Evolutionary conservation across 805 yeast species (phyloP), one percentile per base, ranked within the genome.

Genomic region (Metschnikowia orientalis): DNA sequence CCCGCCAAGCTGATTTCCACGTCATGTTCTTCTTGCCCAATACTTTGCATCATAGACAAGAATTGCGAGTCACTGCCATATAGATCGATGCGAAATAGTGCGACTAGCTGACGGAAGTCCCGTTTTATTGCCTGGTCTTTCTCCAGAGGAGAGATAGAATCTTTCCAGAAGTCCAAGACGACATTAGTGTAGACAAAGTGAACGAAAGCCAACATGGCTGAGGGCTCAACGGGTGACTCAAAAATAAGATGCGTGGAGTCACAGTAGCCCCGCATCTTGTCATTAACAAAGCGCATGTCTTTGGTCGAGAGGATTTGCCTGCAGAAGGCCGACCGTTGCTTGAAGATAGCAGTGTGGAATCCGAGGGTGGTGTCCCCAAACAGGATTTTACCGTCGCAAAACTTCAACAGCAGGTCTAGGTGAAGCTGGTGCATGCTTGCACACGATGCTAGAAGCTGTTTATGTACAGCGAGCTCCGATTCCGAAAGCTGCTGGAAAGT

Each of bases 181-280:
- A 48, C 46, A 33, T 75, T 76, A 0, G 79, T 71, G 46, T 79
- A 79, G 1, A 75, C 34, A 34, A 63, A 66, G 46, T 74, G 73
- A 2, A 62, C 45, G 5, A 64, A 52, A 6, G 64, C 47, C 5
- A 74, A 40, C 6, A 73, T 47, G 2, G 79, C 56, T 19, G 63
- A 51, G 8, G 69, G 30, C 11, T 65, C 45, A 25, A 60, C 30
- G 4, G 45, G 35, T 2, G 46, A 38, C 4, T 53, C 41, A 16
- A 67, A 45, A 2, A 38, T 28, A 30, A 61, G 47, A 1, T 35
- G 27, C 4, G 29, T 31, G 2, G 41, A 36, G 18, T 48, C 42
- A 31, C 51, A 57, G 15, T 26, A 34, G 2, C 63, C 66, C 28
- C 43, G 39, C 5, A 58, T 33, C 1, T 48, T 50, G n/a, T 51